These are phyloP conservation scores for Allantophomopsis lycopodina DNA, from an alignment of 2,329 filamentous ascomycete species.

Conservation along the genomic window DNA sequence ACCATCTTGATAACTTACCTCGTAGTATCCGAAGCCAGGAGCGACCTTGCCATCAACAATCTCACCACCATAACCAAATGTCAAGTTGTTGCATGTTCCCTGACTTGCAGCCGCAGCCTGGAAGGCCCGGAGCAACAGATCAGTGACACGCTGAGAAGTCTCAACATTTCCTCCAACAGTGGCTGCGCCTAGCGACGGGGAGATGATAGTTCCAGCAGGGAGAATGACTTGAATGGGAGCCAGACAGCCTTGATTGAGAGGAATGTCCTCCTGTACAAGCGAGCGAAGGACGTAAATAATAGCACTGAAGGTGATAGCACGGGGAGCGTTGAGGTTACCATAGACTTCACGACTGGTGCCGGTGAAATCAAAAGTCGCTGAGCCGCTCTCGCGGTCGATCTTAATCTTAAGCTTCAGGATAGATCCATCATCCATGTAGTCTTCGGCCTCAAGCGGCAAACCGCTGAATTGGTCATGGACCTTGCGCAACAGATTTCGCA, in stretches of 20 bases:
- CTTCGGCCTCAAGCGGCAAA: conserved; percentile 50
- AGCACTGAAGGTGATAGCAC: conserved; percentile 65
- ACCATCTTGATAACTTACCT: no score
- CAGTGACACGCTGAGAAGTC: conserved; percentile 64
- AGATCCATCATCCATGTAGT: conserved; percentile 74
- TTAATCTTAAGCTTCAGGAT: conserved; percentile 58
- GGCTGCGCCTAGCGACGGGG: conserved; percentile 57
- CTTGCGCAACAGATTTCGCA: conserved; percentile 56
- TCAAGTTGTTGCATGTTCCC: conserved; percentile 70
- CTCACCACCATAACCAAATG: conserved; percentile 64
- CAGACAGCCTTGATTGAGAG: conserved; percentile 71
- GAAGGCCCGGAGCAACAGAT: conserved; percentile 68
- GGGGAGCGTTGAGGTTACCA: conserved; percentile 61
- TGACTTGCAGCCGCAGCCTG: conserved; percentile 62
- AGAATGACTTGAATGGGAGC: conserved; percentile 58
- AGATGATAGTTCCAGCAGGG: conserved; percentile 54
- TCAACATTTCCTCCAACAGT: conserved; percentile 71
- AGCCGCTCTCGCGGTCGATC: conserved; percentile 56
- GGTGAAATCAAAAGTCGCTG: conserved; percentile 61
- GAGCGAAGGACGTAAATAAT: conserved; percentile 74
- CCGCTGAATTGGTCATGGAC: conserved; percentile 51
- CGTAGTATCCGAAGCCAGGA: conserved; percentile 59
- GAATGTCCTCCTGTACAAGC: conserved; percentile 65
- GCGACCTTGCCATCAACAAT: conserved; percentile 12
- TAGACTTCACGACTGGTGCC: conserved; percentile 67